Conservation (phyloP, 345 rosid genomes). For the Hypericum perforatum region DNA sequence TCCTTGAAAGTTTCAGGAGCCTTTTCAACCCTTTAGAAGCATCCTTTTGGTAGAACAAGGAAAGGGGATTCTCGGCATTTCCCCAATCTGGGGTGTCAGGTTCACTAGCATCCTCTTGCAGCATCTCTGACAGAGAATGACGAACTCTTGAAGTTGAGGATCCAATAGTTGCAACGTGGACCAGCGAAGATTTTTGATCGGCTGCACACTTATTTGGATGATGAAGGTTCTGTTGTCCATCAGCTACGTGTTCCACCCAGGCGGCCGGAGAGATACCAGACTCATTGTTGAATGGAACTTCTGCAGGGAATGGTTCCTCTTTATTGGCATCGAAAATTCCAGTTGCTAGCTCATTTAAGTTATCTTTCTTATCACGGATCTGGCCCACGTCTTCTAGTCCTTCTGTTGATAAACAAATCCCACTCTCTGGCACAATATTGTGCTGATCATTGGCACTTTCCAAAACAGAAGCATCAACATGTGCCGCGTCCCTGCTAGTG, state of each 20-base stretch:
- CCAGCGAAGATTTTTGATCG: constrained; percentile 26
- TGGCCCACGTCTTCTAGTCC: constrained; percentile 14
- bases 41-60: constrained; percentile 44
- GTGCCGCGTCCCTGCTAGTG: constrained; percentile 22
- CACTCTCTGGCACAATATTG: constrained; percentile 13
- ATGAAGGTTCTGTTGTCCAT: constrained; percentile 33
- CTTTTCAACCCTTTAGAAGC: constrained; percentile 63
- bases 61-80: constrained; percentile 54
- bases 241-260: constrained; percentile 41
- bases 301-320: constrained; percentile 9
- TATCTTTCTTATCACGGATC: constrained; percentile 18
- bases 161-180: constrained; percentile 20
- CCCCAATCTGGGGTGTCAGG: constrained; percentile 54
- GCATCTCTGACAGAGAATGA: constrained; percentile 65
- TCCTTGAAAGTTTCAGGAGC: constrained; percentile 57
- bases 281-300: constrained; percentile 30
- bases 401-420: constrained; percentile 22
- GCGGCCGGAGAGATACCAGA: constrained; percentile 44
- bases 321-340: constrained; percentile 20
- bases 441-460: constrained; percentile 19
- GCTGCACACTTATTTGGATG: constrained; percentile 15
- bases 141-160: constrained; percentile 45
- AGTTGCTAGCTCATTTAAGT: constrained; percentile 15
- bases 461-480: constrained; percentile 17
- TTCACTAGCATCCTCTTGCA: constrained; percentile 62